Conservation (phyloP, 1,284 basidiomycete species). For the Ustilago crameri region DNA sequence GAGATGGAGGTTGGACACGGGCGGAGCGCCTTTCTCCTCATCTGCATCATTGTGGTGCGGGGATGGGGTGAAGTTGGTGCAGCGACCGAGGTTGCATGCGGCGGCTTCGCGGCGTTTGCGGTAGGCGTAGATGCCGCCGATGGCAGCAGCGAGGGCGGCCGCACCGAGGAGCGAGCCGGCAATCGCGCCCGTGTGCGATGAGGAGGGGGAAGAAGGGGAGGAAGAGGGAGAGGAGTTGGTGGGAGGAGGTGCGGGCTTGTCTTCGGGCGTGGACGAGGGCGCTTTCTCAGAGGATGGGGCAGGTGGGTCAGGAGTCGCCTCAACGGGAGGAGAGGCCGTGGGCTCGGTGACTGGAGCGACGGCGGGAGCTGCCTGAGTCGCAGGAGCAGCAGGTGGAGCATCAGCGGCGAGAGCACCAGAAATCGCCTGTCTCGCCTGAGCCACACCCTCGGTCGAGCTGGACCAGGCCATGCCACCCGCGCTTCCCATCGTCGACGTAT, state of each 20-base stretch:
- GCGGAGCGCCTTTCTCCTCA: slow-evolving; percentile 34
- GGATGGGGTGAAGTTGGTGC: slow-evolving; percentile 2
- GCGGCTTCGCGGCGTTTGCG: slow-evolving; percentile 56
- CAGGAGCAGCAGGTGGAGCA: not conserved
- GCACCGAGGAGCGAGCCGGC: slow-evolving; percentile 62
- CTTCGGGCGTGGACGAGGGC: not conserved
- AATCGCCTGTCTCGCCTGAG: slow-evolving; percentile 29
- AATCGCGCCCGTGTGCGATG: slow-evolving; percentile 48
- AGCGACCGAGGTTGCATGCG: slow-evolving; percentile 25
- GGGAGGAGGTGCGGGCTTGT: not conserved
- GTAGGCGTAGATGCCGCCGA: slow-evolving; percentile 64
- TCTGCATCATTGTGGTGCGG: slow-evolving; percentile 5
- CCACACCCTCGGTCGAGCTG: slow-evolving; percentile 17
- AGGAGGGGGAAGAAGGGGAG: not conserved
- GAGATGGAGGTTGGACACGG: slow-evolving; percentile 47
- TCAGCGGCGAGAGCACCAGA: slow-evolving; percentile 6
- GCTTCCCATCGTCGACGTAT: slow-evolving; percentile 20
- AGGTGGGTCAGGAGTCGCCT: slow-evolving; percentile 17
- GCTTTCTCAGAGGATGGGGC: slow-evolving; percentile 12
- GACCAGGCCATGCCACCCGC: slow-evolving; percentile 43
- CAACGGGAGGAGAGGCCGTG: slow-evolving; percentile 1
- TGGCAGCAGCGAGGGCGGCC: slow-evolving; percentile 57
- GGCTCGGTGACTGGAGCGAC: not conserved
- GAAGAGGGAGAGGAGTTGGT: not conserved
- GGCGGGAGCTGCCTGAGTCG: not conserved